Conservation (phyloP, 148 eudicot genomes). For the Chenopodium berlandieri region DNA sequence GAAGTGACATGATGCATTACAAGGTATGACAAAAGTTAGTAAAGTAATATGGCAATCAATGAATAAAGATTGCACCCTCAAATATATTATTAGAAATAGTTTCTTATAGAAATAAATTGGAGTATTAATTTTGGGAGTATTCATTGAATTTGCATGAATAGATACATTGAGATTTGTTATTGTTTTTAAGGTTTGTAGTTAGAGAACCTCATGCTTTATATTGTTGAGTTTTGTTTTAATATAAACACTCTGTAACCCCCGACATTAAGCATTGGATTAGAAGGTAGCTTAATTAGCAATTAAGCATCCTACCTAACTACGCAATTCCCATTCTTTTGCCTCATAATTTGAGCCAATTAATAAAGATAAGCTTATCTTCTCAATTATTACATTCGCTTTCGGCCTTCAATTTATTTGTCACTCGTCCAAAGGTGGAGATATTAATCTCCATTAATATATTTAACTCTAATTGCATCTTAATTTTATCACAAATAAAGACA, state of each 20-base stretch:
- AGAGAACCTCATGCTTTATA: no score
- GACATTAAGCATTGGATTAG: slow-evolving; percentile 18
- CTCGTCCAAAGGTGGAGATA: neutral
- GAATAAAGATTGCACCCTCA: no score
- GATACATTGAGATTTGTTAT: no score
- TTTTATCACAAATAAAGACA: no score
- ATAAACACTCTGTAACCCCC: slow-evolving; percentile 3
- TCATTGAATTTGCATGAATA: no score
- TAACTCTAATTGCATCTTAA: neutral
- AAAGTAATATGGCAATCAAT: no score
- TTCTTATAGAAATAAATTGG: no score
- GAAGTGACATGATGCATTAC: neutral
- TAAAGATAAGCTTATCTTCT: slow-evolving; percentile 1
- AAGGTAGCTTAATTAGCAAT: slow-evolving; percentile 14
- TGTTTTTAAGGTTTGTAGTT: no score
- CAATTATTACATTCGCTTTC: slow-evolving; percentile 6
- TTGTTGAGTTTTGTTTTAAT: no score
- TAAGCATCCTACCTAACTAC: slow-evolving; percentile 33
- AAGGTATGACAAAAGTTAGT: neutral
- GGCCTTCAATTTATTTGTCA: neutral
- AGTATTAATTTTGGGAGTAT: no score
- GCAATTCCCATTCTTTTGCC: slow-evolving; percentile 14
- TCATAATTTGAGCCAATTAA: neutral
- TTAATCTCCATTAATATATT: no score
- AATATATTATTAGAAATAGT: no score